Evolutionary conservation across 169 alveolate species (phyloP), one percentile per base, ranked within the genome.

Genomic region (Plasmodium reichenowi): DNA sequence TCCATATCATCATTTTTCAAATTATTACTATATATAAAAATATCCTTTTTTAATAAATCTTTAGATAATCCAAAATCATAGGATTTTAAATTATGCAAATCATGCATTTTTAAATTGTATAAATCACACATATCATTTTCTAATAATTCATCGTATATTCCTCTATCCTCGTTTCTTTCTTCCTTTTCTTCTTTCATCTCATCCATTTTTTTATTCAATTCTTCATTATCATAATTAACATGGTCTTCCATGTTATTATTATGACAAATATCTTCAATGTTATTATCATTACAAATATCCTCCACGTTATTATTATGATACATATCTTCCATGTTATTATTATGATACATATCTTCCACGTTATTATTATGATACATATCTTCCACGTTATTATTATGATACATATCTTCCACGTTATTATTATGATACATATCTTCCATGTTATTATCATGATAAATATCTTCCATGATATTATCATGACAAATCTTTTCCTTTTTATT

Each of bases 101-200:
- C 88, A 67, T 76, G 88, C 76, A 76, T 64, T 38, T 76, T 76
- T 12, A 76, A 43, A 67, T 76, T 76, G 58, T 76, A 76, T 58
- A 76, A 76, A 64, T 76, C 76, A 62, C 58, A 76, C 88, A 76
- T 76, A n/a, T 76, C 76, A 43, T 76, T 76, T 64, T 76, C 75
- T 52, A 76, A 58, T 48, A 76, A 17, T 67, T 76, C 45, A 13
- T 76, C 88, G 24, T 76, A 76, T 58, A 74, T 66, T 52, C 74
- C 83, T 15, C 52, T 56, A n/a, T 50, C 38, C 3, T 17, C 50
- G 6, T 3, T 26, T 17, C n/a, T 60, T 7, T 60, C 48, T 15
- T 60, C 26, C 68, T 6, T 15, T 60, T 60, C 70, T 22, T 60
- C 26, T 22, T 17, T 17, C 29, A 7, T 3, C n/a, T 20, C 15